Evolutionary conservation across 139 green algal genomes (phyloP).

Genomic region (Chlamydomonas sp.): DNA sequence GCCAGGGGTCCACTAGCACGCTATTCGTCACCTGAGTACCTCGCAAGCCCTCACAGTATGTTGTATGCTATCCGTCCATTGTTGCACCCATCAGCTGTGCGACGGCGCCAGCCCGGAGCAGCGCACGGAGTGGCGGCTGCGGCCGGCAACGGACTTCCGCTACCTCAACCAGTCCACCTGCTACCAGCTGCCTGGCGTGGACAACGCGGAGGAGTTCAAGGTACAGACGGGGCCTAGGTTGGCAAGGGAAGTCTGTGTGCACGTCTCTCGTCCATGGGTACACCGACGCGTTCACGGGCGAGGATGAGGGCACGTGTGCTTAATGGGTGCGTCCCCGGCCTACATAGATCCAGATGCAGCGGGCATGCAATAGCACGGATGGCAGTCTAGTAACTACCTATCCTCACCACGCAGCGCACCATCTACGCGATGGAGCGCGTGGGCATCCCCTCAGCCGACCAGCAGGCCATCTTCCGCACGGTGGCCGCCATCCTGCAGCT

Average conservation of each 20-base stretch:
- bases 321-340: not conserved
- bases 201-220: slow-evolving; percentile 93
- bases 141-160: slow-evolving; percentile 73
- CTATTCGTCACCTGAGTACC: too few relatives aligned
- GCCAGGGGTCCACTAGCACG: too few relatives aligned
- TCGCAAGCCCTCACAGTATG: too few relatives aligned
- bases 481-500: slow-evolving; percentile 97
- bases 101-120: slow-evolving; percentile 85
- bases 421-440: slow-evolving; percentile 93
- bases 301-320: not conserved
- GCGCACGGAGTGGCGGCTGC: slow-evolving; percentile 70
- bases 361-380: too few relatives aligned
- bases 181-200: slow-evolving; percentile 84
- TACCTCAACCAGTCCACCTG: slow-evolving; percentile 94
- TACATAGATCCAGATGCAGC: too few relatives aligned
- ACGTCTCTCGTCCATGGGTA: not conserved
- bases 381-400: too few relatives aligned
- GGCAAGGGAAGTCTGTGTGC: not conserved
- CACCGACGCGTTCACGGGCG: not conserved
- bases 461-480: slow-evolving; percentile 83
- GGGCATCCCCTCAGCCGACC: slow-evolving; percentile 82
- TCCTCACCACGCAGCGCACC: slow-evolving; percentile 69
- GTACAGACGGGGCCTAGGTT: slow-evolving; percentile 38
- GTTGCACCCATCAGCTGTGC: slow-evolving; percentile 76
- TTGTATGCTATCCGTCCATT: not conserved